Conservation (phyloP, 73 alveolate species). For the Urostyla sp. region DNA sequence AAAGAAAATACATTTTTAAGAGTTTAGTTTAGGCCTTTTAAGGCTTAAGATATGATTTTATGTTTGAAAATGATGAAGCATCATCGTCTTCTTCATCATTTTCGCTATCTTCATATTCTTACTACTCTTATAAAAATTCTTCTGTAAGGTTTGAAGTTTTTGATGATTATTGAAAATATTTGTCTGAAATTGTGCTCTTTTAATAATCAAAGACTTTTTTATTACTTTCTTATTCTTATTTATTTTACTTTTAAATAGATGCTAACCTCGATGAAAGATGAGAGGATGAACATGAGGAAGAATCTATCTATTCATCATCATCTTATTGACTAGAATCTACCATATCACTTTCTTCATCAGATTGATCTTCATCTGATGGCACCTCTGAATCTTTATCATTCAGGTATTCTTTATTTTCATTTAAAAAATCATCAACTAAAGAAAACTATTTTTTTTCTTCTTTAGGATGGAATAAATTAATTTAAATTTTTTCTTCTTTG, state of each 20-base stretch:
- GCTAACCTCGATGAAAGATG: too few relatives aligned
- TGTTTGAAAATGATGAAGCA: too few relatives aligned
- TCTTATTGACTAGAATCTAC: too few relatives aligned
- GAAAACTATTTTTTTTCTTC: not conserved
- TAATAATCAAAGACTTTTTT: too few relatives aligned
- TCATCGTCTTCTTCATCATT: too few relatives aligned
- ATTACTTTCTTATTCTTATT: too few relatives aligned
- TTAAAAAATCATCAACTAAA: slow-evolving; percentile 40
- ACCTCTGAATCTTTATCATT: slow-evolving; percentile 43
- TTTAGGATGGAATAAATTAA: slow-evolving; percentile 34
- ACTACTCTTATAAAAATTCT: slow-evolving; percentile 38
- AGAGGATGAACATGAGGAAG: not conserved
- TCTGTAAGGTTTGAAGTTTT: slow-evolving; percentile 42
- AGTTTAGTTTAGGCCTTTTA: too few relatives aligned
- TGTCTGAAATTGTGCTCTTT: too few relatives aligned
- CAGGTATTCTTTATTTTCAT: slow-evolving; percentile 17
- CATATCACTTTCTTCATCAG: not conserved
- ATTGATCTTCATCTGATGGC: slow-evolving; percentile 31
- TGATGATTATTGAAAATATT: not conserved
- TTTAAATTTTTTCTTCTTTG: not conserved
- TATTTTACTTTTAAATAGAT: too few relatives aligned
- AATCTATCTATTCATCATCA: slow-evolving; percentile 5
- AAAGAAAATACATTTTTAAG: too few relatives aligned
- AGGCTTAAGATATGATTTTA: too few relatives aligned
- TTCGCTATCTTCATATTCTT: too few relatives aligned